These are phyloP conservation scores for Schizochytrium sp. DNA, from an alignment of 108 stramenopile species.

Conservation along the genomic window DNA sequence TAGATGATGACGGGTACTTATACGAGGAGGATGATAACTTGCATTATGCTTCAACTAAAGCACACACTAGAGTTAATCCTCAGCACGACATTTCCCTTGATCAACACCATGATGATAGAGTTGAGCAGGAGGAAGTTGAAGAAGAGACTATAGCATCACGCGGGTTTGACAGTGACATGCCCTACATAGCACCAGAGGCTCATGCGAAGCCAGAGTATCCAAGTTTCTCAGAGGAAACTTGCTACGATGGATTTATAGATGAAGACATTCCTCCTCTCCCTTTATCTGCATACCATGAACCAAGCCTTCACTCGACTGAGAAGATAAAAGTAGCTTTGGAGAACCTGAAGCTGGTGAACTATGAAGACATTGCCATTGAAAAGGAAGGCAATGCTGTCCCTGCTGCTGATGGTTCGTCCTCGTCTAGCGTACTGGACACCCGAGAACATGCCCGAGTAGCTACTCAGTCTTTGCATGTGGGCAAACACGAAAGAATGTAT, in stretches of 20 bases:
- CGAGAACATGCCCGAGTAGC: background rate
- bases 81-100: no score
- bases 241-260: constrained; percentile 35
- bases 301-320: constrained; percentile 48
- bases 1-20: no score
- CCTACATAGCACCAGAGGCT: background rate
- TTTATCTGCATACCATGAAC: constrained; percentile 23
- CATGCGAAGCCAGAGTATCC: background rate
- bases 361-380: background rate
- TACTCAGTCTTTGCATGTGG: background rate
- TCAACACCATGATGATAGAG: no score
- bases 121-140: no score
- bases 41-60: no score
- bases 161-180: background rate
- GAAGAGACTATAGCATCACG: no score
- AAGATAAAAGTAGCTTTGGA: constrained; percentile 50
- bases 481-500: background rate
- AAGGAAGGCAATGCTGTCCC: background rate
- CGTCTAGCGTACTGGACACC: background rate
- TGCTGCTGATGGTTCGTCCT: background rate
- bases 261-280: constrained; percentile 46
- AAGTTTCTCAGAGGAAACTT: background rate
- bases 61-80: no score
- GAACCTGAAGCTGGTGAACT: background rate
- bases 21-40: no score